Base-by-base conservation (phyloP, 495 filamentous ascomycete genomes). In the Xylaria telfairii region DNA sequence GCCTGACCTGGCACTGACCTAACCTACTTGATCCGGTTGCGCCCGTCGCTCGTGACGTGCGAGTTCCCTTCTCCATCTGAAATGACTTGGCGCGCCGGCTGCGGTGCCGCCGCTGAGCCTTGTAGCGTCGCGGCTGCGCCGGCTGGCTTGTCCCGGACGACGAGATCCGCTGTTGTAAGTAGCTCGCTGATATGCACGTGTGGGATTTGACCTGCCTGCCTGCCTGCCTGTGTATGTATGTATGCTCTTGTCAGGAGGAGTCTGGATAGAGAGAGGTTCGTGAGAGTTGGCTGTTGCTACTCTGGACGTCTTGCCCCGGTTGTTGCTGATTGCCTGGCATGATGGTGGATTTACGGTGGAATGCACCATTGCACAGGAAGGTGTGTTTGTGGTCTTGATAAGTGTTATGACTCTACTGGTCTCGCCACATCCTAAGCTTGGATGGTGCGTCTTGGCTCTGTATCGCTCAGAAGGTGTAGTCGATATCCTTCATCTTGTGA, bases 61-160 rank as follows among this genome's bases (percentile, higher is more conserved):
- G 15, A 24, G 54, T 57, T 26, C 8, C 32, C 15, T 30, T 19
- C 17, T 12, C 19, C 1, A n/a, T 12, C 30, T 59, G 32, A 15
- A n/a, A 7, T 37, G 30, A 3, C 28, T 37, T 37, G 32, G 32
- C 56, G 56, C 30, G 0, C 56, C 56, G 56, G 56, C 24, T 28
- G 5, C 53, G 53, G 53, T 56, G 53, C 53, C 28, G 53, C 8
- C 30, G 28, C 30, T 57, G 12, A 5, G 53, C 47, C 13, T 21
- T 51, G 28, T 57, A 21, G 8, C 32, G 30, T 39, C 32, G 8
- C 56, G 30, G 56, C 56, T 39, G 21, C 37, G 56, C 56, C 32
- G 56, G 56, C 30, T 59, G 56, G 1, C 56, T 59, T 59, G 56
- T 37, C 30, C 56, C 56, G 56, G 56, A n/a, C 6, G 28, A 17